phyloP scores from a whole-genome alignment of 805 yeast species.

The Komagataella kurtzmanii region DNA sequence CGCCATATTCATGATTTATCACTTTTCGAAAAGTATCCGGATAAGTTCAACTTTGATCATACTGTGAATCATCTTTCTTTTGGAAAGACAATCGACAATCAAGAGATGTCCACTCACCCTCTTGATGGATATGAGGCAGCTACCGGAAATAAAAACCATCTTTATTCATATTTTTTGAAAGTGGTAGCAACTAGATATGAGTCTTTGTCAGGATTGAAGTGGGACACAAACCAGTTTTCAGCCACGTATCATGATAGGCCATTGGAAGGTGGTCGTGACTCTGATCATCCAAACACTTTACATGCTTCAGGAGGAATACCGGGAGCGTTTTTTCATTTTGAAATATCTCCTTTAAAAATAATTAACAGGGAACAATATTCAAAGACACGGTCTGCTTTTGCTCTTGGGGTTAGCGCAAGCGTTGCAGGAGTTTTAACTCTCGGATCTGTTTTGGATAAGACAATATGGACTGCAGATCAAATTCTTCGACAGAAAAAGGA shows the following conservation, averaged over 20 bases:
- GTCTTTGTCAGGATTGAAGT: slow-evolving; percentile 33
- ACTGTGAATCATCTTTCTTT: slow-evolving; percentile 69
- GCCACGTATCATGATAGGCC: slow-evolving; percentile 86
- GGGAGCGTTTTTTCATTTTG: slow-evolving; percentile 78
- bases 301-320: slow-evolving; percentile 85
- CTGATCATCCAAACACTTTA: slow-evolving; percentile 77
- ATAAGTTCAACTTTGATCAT: slow-evolving; percentile 66
- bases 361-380: slow-evolving; percentile 67
- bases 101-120: slow-evolving; percentile 42
- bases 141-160: slow-evolving; percentile 38
- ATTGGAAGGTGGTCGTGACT: slow-evolving; percentile 74
- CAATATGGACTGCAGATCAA: slow-evolving; percentile 81
- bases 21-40: slow-evolving; percentile 39
- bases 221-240: slow-evolving; percentile 84
- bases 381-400: slow-evolving; percentile 72
- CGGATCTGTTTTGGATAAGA: slow-evolving; percentile 78
- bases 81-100: slow-evolving; percentile 42
- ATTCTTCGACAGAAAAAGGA: slow-evolving; percentile 59
- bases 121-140: slow-evolving; percentile 38
- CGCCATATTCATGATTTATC: slow-evolving; percentile 81
- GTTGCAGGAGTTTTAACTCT: slow-evolving; percentile 90
- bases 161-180: slow-evolving; percentile 69
- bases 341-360: slow-evolving; percentile 86
- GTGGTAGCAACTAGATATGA: slow-evolving; percentile 86
- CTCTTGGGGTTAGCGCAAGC: slow-evolving; percentile 74